A percentile compares a stretch with the other conserved stretches of the same genome.
phyloP scores from a whole-genome alignment of 257 asterid species.

The Gardenia jasminoides region DNA sequence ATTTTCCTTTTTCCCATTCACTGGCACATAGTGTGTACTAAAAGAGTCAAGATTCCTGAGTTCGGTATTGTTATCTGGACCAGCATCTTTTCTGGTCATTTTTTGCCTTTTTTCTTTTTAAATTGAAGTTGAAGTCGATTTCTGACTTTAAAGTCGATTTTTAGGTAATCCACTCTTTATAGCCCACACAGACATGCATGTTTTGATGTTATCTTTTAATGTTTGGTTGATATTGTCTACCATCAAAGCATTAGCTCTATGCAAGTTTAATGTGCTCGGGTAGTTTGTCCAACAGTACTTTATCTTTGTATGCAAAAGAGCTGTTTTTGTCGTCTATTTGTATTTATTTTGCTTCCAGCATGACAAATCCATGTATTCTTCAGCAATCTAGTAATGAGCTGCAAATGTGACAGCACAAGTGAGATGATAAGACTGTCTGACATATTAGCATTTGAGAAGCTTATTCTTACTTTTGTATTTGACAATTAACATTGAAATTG shows the following conservation, averaged over 20 bases:
- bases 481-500: neutral
- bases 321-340: neutral
- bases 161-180: neutral
- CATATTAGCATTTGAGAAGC: neutral
- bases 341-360: neutral
- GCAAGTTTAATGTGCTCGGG: neutral
- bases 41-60: too few relatives aligned
- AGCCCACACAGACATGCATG: neutral
- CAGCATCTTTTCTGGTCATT: too few relatives aligned
- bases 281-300: neutral
- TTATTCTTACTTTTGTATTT: neutral
- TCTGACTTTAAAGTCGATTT: too few relatives aligned
- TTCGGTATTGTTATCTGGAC: too few relatives aligned
- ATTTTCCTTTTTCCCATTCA: neutral
- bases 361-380: neutral
- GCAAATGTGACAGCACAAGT: neutral
- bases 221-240: neutral
- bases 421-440: neutral
- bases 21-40: neutral
- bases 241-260: neutral
- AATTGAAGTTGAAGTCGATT: neutral
- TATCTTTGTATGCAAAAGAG: neutral
- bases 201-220: neutral
- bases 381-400: neutral
- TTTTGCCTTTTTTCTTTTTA: too few relatives aligned